Conservation (phyloP, 2,329 filamentous ascomycete genomes). For the Xylariaceae sp. region DNA sequence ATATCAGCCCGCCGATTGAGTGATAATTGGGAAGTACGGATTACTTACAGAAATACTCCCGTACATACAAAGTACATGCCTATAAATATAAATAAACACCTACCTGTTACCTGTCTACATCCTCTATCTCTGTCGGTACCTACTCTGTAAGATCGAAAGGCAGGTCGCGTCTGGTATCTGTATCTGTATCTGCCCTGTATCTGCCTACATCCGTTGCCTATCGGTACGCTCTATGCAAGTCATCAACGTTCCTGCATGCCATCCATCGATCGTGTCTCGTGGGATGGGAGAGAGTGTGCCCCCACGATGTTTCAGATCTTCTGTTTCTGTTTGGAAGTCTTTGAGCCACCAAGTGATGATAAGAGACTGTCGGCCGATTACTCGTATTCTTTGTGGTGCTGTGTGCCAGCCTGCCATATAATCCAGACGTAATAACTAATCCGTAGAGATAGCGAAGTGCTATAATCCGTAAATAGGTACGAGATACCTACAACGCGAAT, state of each 20-base stretch:
- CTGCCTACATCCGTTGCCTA: not conserved
- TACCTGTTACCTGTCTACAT: too few relatives aligned
- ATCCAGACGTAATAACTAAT: too few relatives aligned
- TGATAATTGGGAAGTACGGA: not conserved
- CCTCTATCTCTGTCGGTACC: not conserved
- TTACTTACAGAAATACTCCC: not conserved
- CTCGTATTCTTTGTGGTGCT: not conserved
- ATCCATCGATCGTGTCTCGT: not conserved
- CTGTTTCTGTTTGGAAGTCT: not conserved
- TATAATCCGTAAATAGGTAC: too few relatives aligned
- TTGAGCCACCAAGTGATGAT: not conserved
- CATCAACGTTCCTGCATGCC: conserved; percentile 20
- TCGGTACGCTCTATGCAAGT: conserved; percentile 10
- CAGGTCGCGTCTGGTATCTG: not conserved
- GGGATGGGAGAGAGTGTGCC: conserved; percentile 1
- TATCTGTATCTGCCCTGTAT: not conserved
- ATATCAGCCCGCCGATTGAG: not conserved
- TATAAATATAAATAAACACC: too few relatives aligned
- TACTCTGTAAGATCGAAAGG: not conserved
- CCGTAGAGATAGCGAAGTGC: too few relatives aligned
- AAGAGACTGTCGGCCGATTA: not conserved
- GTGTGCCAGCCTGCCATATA: not conserved
- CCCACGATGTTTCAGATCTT: not conserved
- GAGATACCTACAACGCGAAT: too few relatives aligned
- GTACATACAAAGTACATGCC: not conserved